Evolutionary conservation across 2,329 filamentous ascomycete species (phyloP), one percentile per base, ranked within the genome.

Genomic region (Paecilomyces variotii): DNA sequence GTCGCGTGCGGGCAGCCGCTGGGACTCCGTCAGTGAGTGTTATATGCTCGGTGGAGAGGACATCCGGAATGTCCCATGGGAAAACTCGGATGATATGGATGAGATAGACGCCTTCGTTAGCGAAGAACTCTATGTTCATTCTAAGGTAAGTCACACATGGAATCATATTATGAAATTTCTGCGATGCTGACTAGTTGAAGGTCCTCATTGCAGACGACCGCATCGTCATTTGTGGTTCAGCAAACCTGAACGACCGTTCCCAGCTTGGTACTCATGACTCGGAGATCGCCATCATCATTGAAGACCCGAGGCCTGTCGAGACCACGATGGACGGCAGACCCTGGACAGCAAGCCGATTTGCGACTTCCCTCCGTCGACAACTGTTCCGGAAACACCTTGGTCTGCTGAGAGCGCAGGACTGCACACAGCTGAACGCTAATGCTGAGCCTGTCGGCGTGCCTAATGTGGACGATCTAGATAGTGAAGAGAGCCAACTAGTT

Each of bases 351-450:
- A 87, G 89, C n/a, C 86, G 87, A 60, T 91, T 94, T 68, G 92
- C 91, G 0, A 83, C 89, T 2, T 91, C 90, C 0, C 80, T 97
- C 3, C 83, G 92, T 53, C 84, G 90, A 19, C 90, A 89, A 66
- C 82, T 97, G 5, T 96, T 91, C 89, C 86, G 91, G 52, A 93
- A 97, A 75, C 93, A 97, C 71, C 78, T 97, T 11, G 93, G 93
- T 0, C 80, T 97, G 2, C 74, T 97, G 2, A 85, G 83, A 3
- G 82, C 89, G 0, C 91, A 97, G 70, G 79, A 86, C 19, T 80
- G 87, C 60, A 83, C 91, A 58, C 76, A 71, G 5, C 82, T 81
- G 11, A 76, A 84, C 55, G 74, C 78, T 27, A 86, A 86, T 69
- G 85, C 77, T 64, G 76, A 82, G 61, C 84, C 83, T 0, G 78